phyloP scores from a whole-genome alignment of 2,329 filamentous ascomycete species.

The Zymoseptoria ardabiliae region DNA sequence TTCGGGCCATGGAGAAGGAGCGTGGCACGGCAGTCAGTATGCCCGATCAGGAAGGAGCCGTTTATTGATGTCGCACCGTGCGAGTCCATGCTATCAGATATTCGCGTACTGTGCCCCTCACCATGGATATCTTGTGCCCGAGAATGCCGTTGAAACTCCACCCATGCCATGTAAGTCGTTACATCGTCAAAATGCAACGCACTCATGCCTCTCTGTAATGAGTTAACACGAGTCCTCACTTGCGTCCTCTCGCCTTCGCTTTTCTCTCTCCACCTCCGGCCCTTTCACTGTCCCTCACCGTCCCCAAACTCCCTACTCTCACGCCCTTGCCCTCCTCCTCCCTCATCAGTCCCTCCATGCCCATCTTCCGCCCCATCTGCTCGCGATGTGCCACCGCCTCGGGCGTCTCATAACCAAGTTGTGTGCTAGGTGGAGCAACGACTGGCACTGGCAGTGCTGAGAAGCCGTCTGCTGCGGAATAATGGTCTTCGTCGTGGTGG shows the following conservation, averaged over 20 bases:
- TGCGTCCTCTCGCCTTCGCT: constrained; percentile 2
- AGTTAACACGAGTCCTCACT: background rate
- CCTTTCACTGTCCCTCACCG: constrained; percentile 24
- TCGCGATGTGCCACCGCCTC: constrained; percentile 25
- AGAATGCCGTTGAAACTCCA: background rate
- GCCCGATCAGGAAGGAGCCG: background rate
- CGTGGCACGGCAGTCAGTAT: background rate
- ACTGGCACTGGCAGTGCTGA: constrained; percentile 6
- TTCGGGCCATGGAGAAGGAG: background rate
- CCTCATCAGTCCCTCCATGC: constrained; percentile 20
- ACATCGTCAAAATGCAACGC: background rate
- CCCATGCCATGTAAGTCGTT: background rate
- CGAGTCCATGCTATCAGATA: background rate
- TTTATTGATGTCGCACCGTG: background rate
- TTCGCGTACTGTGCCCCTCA: background rate
- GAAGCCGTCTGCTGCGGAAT: constrained; percentile 18
- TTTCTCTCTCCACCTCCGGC: constrained; percentile 1
- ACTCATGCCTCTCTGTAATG: background rate
- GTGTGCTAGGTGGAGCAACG: constrained; percentile 24
- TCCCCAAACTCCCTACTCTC: constrained; percentile 24
- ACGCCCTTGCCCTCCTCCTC: constrained; percentile 13
- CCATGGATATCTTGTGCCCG: background rate
- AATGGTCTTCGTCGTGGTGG: constrained; percentile 6
- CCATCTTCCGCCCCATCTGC: constrained; percentile 29
- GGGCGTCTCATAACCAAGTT: constrained; percentile 30